These are phyloP conservation scores for Alternaria postmessia DNA, from an alignment of 2,329 filamentous ascomycete genomes.

Conservation along the genomic window DNA sequence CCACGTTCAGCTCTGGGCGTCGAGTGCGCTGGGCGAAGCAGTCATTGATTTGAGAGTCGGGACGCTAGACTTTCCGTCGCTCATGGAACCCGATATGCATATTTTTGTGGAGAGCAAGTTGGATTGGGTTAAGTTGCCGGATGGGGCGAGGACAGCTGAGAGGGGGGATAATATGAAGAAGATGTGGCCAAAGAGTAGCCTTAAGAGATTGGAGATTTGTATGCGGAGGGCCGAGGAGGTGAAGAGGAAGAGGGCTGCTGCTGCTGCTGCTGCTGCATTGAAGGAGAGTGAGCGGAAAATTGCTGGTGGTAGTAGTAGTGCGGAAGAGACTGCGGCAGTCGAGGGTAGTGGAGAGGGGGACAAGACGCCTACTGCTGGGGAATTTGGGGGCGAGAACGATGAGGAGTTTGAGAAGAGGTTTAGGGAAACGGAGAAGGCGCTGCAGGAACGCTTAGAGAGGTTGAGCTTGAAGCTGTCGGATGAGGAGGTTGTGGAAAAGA, in stretches of 20 bases:
- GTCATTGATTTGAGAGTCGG: constrained; percentile 32
- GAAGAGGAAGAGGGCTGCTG: constrained; percentile 1
- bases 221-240: constrained; percentile 10
- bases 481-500: constrained; percentile 9
- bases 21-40: constrained; percentile 8
- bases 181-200: constrained; percentile 41
- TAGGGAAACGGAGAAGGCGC: constrained; percentile 35
- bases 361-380: constrained; percentile 43
- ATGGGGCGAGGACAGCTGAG: constrained; percentile 26
- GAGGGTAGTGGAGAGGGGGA: constrained; percentile 29
- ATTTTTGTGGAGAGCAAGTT: constrained; percentile 40
- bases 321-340: constrained; percentile 3
- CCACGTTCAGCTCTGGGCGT: constrained; percentile 32
- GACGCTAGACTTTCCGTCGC: constrained; percentile 36
- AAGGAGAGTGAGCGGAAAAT: background rate
- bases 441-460: constrained; percentile 41
- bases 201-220: constrained; percentile 33
- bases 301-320: too few species aligned
- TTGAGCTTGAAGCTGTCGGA: constrained; percentile 38
- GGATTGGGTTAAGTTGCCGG: constrained; percentile 38
- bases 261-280: background rate
- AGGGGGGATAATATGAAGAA: constrained; percentile 19
- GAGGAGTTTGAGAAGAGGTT: constrained; percentile 42
- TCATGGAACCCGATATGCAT: constrained; percentile 46
- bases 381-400: constrained; percentile 30